Base-by-base conservation (phyloP, 83 land plant genomes). In the Isoetes engelmannii region DNA sequence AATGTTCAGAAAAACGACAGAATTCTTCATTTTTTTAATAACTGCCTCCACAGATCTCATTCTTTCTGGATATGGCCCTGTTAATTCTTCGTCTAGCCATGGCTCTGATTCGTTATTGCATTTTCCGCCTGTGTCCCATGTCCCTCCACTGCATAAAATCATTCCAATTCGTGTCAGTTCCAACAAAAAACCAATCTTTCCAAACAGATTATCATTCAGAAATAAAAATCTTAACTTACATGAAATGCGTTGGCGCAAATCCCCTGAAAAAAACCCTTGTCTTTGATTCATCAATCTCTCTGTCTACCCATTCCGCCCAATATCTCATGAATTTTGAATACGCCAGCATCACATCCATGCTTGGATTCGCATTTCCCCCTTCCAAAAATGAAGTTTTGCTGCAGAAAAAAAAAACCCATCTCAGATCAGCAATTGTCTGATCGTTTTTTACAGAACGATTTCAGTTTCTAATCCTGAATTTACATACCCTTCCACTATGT, bases 401-500 rank as follows among this genome's bases (percentile, higher is more conserved):
- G n/a, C n/a, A n/a, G n/a, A n/a, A n/a, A n/a, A n/a, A n/a, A n/a
- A n/a, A n/a, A n/a, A n/a, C n/a, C n/a, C n/a, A n/a, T n/a, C n/a
- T n/a, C n/a, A n/a, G n/a, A n/a, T n/a, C n/a, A n/a, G n/a, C n/a
- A n/a, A n/a, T n/a, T n/a, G n/a, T n/a, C n/a, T n/a, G n/a, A n/a
- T n/a, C n/a, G n/a, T n/a, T n/a, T n/a, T n/a, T n/a, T n/a, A n/a
- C n/a, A n/a, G n/a, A n/a, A n/a, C n/a, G n/a, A n/a, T n/a, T n/a
- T n/a, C n/a, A n/a, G n/a, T n/a, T n/a, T n/a, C n/a, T n/a, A n/a
- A n/a, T n/a, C n/a, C n/a, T n/a, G n/a, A n/a, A n/a, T n/a, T n/a
- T n/a, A n/a, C 77, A 1, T 58, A 89, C 96, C 96, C 92, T 81
- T 82, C 82, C 8, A 84, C 82, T 15, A 60, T 59, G 48, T 91